Conservation (phyloP, 163 green algal species). For the Prototheca cutis region DNA sequence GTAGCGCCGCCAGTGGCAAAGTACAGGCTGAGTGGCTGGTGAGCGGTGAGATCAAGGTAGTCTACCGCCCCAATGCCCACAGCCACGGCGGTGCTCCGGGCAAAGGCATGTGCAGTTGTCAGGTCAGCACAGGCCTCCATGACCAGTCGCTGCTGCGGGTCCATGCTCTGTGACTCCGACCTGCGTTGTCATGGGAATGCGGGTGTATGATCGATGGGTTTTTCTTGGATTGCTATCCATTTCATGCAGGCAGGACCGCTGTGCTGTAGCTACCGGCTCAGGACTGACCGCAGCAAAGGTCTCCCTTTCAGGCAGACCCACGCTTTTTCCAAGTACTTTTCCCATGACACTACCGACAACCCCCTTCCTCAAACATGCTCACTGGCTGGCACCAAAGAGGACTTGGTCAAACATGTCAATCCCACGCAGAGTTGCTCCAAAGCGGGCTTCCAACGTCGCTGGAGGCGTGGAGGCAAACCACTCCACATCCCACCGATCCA, state of each 20-base stretch:
- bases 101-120: not conserved
- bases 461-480: not conserved
- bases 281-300: too few relatives aligned
- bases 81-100: constrained; percentile 11
- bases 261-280: too few relatives aligned
- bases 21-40: constrained; percentile 19
- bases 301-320: too few relatives aligned
- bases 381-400: constrained; percentile 43
- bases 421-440: constrained; percentile 27
- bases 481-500: not conserved
- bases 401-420: constrained; percentile 51
- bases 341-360: too few relatives aligned
- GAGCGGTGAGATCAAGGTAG: constrained; percentile 23
- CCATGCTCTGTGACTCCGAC: constrained; percentile 45
- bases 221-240: too few relatives aligned
- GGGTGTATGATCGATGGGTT: too few relatives aligned
- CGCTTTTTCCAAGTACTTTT: too few relatives aligned
- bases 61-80: constrained; percentile 39
- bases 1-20: constrained; percentile 24
- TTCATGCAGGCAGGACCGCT: too few relatives aligned
- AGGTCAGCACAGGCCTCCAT: constrained; percentile 29
- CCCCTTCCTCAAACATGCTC: not conserved
- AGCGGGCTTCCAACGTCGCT: constrained; percentile 8
- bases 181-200: too few relatives aligned
- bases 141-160: constrained; percentile 74